Evolutionary conservation across 495 filamentous ascomycete genomes (phyloP).

Genomic region (Cladorrhinum samala): DNA sequence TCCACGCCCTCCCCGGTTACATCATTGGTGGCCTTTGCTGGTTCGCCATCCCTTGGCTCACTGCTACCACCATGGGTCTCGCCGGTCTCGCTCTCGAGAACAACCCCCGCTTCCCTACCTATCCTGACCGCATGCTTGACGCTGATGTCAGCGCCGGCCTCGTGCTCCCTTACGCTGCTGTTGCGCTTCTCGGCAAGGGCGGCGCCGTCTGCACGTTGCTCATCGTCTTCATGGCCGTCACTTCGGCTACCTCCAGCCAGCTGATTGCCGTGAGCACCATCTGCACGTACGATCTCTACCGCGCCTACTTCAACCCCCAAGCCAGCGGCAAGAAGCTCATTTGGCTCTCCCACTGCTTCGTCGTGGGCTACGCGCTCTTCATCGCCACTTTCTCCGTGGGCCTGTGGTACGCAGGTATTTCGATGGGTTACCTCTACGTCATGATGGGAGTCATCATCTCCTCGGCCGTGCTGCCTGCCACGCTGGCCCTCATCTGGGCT

Average conservation of each 20-base stretch:
- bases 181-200: constrained; percentile 82
- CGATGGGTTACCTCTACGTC: constrained; percentile 64
- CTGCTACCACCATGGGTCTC: constrained; percentile 90
- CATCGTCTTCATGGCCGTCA: constrained; percentile 95
- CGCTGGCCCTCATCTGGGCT: constrained; percentile 75
- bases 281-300: constrained; percentile 89
- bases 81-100: constrained; percentile 76
- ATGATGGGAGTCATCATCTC: constrained; percentile 92
- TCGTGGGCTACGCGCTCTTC: constrained; percentile 68
- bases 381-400: constrained; percentile 84
- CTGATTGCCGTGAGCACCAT: constrained; percentile 91
- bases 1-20: constrained; percentile 88
- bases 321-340: constrained; percentile 75
- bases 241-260: constrained; percentile 81
- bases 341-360: constrained; percentile 74
- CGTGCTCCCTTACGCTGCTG: constrained; percentile 81
- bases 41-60: constrained; percentile 96
- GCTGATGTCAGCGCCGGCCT: constrained; percentile 80
- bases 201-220: constrained; percentile 79
- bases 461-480: constrained; percentile 75
- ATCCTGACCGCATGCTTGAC: constrained; percentile 62
- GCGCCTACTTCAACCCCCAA: constrained; percentile 56
- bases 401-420: constrained; percentile 59
- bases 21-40: constrained; percentile 84
- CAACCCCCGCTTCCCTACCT: constrained; percentile 66